A percentile compares a stretch with the other conserved stretches of the same genome.
Conservation (phyloP, 345 rosid genomes). For the Dipteronia dyeriana region DNA sequence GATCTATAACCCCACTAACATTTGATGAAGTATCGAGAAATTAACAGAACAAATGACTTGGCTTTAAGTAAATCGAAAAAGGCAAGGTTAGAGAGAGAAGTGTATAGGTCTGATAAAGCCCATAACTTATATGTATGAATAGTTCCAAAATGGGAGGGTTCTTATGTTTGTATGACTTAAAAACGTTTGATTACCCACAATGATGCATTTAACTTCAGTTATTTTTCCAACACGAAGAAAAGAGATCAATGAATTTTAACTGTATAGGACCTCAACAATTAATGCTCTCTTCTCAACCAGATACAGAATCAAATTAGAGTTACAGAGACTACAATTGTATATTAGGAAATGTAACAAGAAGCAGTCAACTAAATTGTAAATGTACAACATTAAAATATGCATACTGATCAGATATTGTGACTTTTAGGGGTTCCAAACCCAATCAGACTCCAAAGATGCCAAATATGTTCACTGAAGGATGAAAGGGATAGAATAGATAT, state of each 20-base stretch:
- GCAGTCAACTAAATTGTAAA: neutral
- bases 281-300: neutral
- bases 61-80: neutral
- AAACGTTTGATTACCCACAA: neutral
- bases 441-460: neutral
- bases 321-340: neutral
- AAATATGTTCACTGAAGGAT: neutral
- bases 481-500: neutral
- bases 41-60: neutral
- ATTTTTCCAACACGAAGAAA: neutral
- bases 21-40: neutral
- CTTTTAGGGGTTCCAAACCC: neutral
- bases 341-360: neutral
- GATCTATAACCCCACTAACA: constrained; percentile 1
- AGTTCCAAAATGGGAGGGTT: neutral
- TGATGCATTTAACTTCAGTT: neutral
- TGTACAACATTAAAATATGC: neutral
- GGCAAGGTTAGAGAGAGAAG: neutral
- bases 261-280: neutral
- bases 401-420: neutral
- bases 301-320: neutral
- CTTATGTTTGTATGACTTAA: neutral
- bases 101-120: neutral
- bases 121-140: neutral
- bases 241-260: neutral